Conservation (phyloP, 805 yeast species). For the Blastobotrys parvus region DNA sequence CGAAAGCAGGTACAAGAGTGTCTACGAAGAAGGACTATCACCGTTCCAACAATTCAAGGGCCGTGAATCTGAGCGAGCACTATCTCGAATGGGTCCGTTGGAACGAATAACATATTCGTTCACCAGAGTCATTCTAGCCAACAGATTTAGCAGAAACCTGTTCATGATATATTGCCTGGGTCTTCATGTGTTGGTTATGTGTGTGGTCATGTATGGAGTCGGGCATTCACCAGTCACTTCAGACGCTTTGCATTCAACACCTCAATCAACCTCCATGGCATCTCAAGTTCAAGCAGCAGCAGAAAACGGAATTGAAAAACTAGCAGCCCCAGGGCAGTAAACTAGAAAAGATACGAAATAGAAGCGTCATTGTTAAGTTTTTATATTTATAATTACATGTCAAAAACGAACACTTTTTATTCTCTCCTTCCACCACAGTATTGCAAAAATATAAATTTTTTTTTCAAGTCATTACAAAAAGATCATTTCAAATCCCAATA, state of each 20-base stretch:
- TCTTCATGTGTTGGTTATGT: constrained; percentile 65
- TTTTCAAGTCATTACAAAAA: not conserved
- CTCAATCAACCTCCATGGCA: too few species aligned
- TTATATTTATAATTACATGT: too few species aligned
- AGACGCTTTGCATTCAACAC: constrained; percentile 5
- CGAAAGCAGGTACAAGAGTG: constrained; percentile 53
- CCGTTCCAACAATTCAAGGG: constrained; percentile 78
- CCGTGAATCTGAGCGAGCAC: constrained; percentile 66
- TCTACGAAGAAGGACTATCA: constrained; percentile 69
- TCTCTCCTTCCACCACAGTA: too few species aligned
- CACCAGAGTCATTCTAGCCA: constrained; percentile 68
- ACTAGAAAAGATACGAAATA: too few species aligned
- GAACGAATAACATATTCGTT: constrained; percentile 71
- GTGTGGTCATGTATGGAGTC: constrained; percentile 29
- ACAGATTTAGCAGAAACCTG: constrained; percentile 59
- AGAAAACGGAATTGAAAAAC: too few species aligned
- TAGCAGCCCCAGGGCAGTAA: too few species aligned
- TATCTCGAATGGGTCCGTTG: constrained; percentile 61
- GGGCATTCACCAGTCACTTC: constrained; percentile 5
- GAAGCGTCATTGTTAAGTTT: too few species aligned
- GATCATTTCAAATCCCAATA: too few species aligned
- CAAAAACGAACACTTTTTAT: too few species aligned
- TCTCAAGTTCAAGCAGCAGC: too few species aligned
- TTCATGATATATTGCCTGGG: constrained; percentile 68
- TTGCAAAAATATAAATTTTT: not conserved